Percentiles rank a stretch among this genome's conserved stretches.
phyloP scores from a whole-genome alignment of 495 filamentous ascomycete genomes.

The Penicillium pancosmium region DNA sequence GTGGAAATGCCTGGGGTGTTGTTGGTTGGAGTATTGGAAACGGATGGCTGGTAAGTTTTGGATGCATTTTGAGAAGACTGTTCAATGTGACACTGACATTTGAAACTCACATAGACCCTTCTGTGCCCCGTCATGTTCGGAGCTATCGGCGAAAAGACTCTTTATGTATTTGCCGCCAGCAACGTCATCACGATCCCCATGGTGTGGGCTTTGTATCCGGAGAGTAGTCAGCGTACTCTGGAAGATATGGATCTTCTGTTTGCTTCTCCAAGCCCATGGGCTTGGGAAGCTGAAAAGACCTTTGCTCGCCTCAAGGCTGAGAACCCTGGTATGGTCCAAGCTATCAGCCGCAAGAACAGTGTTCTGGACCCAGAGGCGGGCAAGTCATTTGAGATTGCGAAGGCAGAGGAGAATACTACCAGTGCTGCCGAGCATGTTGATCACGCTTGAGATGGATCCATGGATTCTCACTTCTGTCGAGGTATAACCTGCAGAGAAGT shows the following conservation, averaged over 20 bases:
- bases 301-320: slow-evolving; percentile 56
- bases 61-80: not conserved
- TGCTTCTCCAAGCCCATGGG: slow-evolving; percentile 59
- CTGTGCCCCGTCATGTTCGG: slow-evolving; percentile 67
- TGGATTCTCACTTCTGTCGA: not conserved
- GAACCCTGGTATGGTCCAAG: slow-evolving; percentile 51
- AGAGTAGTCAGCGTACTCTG: slow-evolving; percentile 67
- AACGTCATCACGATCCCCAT: slow-evolving; percentile 66
- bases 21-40: slow-evolving; percentile 76
- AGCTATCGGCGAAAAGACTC: slow-evolving; percentile 63
- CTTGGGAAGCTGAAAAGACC: slow-evolving; percentile 66
- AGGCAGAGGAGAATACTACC: slow-evolving; percentile 16
- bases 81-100: not conserved
- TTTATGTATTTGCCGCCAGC: slow-evolving; percentile 66
- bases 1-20: slow-evolving; percentile 75
- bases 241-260: slow-evolving; percentile 73
- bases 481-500: too few species aligned
- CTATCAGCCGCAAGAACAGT: slow-evolving; percentile 48
- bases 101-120: slow-evolving; percentile 44
- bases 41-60: slow-evolving; percentile 55
- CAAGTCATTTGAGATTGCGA: slow-evolving; percentile 23
- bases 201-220: slow-evolving; percentile 71
- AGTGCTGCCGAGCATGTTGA: slow-evolving; percentile 31
- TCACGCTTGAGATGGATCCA: slow-evolving; percentile 13
- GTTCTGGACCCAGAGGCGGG: slow-evolving; percentile 52